Evolutionary conservation across 495 filamentous ascomycete genomes (phyloP).

Genomic region (Hypoxylon rickii): DNA sequence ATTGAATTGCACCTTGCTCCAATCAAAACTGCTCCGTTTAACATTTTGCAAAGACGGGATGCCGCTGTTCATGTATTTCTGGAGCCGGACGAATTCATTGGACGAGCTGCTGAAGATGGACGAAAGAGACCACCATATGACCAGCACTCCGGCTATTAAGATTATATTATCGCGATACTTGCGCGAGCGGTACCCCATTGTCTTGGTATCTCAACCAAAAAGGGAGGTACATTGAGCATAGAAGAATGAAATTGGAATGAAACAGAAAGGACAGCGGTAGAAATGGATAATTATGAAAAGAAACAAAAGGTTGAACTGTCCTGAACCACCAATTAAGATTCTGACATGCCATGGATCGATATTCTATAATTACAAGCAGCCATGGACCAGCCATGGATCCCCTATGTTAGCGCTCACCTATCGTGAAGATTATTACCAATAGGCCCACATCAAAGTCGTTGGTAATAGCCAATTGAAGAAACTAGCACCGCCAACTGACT

Average conservation of each 20-base stretch:
- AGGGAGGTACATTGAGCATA: background rate
- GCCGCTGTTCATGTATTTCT: constrained; percentile 40
- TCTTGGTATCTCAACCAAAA: background rate
- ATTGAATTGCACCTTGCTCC: constrained; percentile 61
- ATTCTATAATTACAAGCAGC: background rate
- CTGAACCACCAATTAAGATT: background rate
- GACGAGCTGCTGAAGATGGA: constrained; percentile 8
- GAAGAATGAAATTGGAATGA: background rate
- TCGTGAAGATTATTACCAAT: background rate
- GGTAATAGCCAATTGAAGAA: background rate
- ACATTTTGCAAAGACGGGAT: background rate
- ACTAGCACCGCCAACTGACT: background rate
- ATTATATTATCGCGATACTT: background rate
- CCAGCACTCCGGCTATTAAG: constrained; percentile 13
- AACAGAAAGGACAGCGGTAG: background rate
- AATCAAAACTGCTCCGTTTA: constrained; percentile 50
- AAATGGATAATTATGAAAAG: background rate
- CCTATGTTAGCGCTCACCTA: background rate
- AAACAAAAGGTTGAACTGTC: background rate
- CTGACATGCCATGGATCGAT: background rate
- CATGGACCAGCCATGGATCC: background rate
- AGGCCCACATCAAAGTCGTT: background rate
- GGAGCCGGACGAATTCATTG: constrained; percentile 32
- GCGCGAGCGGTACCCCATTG: background rate
- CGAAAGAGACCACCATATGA: constrained; percentile 29